Evolutionary conservation across 164 flowering plant genomes (phyloP).

Genomic region (Aristolochia fimbriata): DNA sequence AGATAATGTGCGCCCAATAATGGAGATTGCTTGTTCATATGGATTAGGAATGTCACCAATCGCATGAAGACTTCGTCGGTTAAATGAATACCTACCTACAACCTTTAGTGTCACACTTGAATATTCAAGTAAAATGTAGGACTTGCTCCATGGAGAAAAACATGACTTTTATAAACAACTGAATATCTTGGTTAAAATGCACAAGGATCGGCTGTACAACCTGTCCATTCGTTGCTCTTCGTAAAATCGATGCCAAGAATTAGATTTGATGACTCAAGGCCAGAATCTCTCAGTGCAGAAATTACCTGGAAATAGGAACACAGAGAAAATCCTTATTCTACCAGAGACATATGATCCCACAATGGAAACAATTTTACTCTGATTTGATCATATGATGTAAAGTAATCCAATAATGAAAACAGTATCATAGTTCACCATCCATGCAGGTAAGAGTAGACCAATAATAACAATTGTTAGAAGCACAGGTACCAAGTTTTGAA

Average conservation of each 20-base stretch:
- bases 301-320: conserved; percentile 39
- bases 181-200: not conserved
- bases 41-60: conserved; percentile 62
- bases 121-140: not conserved
- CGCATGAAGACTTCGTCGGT: conserved; percentile 67
- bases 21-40: conserved; percentile 88
- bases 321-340: not conserved
- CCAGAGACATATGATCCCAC: not conserved
- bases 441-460: too few relatives aligned
- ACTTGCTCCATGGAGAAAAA: not conserved
- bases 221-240: conserved; percentile 95
- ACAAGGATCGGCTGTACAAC: conserved; percentile 16
- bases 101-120: conserved; percentile 6
- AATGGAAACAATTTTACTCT: not conserved
- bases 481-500: too few relatives aligned
- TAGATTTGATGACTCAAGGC: conserved; percentile 87
- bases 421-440: too few relatives aligned
- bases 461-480: too few relatives aligned
- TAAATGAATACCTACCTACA: conserved; percentile 32
- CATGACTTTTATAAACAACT: not conserved
- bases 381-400: not conserved
- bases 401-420: not conserved
- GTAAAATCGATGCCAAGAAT: conserved; percentile 91
- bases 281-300: conserved; percentile 63
- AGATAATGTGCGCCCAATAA: conserved; percentile 74